Conservation (phyloP, 805 yeast species). For the Suhomyces xylopsoci region DNA sequence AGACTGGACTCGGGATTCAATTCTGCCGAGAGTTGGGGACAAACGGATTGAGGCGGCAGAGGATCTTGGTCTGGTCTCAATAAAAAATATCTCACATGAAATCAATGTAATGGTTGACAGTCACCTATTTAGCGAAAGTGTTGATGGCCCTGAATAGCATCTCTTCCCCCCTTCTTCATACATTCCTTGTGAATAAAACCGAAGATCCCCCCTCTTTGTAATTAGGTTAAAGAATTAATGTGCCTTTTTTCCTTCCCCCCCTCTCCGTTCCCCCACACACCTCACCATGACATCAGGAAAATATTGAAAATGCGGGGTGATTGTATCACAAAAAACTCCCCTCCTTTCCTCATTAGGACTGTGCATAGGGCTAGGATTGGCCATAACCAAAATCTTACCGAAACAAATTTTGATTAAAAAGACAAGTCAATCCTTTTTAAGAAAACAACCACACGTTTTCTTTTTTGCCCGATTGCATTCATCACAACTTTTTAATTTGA, state of each 20-base stretch:
- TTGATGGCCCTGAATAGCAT: neutral
- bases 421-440: neutral
- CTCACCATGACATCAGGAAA: neutral
- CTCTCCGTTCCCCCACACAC: neutral
- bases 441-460: neutral
- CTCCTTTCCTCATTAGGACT: constrained; percentile 4
- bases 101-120: neutral
- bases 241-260: neutral
- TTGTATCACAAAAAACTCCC: constrained; percentile 10
- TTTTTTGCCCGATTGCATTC: neutral
- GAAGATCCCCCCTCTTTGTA: neutral
- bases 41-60: neutral
- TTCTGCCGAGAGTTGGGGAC: neutral
- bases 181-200: neutral
- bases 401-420: neutral
- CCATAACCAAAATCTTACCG: neutral
- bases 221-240: neutral
- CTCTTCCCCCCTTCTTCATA: neutral
- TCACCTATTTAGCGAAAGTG: neutral
- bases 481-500: neutral
- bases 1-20: neutral
- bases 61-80: neutral
- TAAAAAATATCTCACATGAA: neutral
- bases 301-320: constrained; percentile 9
- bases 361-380: neutral